phyloP scores from a whole-genome alignment of 2,329 filamentous ascomycete species.

The Fusarium nisikadoi region DNA sequence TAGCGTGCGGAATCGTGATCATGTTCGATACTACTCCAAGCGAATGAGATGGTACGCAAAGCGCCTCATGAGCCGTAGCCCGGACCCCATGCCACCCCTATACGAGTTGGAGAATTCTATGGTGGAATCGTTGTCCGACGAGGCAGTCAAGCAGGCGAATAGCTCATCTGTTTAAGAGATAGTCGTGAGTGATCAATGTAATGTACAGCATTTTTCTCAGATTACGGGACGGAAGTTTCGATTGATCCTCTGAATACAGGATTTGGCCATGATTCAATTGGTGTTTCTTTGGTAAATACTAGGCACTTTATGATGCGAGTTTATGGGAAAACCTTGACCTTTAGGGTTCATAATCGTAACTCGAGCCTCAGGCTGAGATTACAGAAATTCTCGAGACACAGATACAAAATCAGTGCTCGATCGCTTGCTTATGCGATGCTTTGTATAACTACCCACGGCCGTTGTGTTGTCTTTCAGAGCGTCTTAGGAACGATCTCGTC shows the following conservation, averaged over 20 bases:
- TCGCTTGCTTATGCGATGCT: no score
- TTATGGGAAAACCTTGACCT: no score
- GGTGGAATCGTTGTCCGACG: neutral
- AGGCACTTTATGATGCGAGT: neutral
- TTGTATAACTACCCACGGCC: neutral
- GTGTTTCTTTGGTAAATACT: neutral
- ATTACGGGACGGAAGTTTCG: neutral
- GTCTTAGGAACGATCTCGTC: neutral
- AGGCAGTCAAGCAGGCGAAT: neutral
- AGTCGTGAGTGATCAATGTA: neutral
- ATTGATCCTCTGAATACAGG: neutral
- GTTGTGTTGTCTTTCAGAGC: no score
- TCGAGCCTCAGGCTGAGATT: no score
- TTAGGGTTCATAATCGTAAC: neutral
- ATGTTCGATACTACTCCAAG: slow-evolving; percentile 52
- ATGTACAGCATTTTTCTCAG: neutral
- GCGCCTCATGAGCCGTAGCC: neutral
- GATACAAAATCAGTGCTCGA: no score
- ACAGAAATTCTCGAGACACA: no score
- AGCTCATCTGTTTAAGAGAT: neutral
- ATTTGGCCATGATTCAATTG: neutral
- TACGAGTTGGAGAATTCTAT: neutral
- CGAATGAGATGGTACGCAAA: slow-evolving; percentile 23
- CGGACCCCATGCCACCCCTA: neutral
- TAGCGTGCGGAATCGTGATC: slow-evolving; percentile 53